Evolutionary conservation across 2,329 filamentous ascomycete genomes (phyloP).

Genomic region (Cryphonectria carpinicola): DNA sequence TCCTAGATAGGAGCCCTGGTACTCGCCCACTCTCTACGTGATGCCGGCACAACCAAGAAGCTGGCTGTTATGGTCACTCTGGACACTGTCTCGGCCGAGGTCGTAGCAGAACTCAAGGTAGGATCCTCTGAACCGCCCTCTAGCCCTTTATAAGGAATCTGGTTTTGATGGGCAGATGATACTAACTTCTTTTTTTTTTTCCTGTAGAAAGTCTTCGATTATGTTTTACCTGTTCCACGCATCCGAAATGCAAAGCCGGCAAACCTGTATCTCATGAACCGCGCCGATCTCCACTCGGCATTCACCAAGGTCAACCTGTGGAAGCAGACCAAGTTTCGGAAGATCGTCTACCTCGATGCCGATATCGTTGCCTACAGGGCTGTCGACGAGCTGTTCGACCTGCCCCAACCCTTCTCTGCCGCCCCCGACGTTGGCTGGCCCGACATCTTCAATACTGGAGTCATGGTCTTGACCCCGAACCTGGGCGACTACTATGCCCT

Average conservation of each 20-base stretch:
- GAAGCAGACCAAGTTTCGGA: conserved; percentile 86
- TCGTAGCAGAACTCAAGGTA: conserved; percentile 79
- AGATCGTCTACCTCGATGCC: conserved; percentile 92
- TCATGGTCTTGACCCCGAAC: conserved; percentile 89
- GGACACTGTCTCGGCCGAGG: conserved; percentile 75
- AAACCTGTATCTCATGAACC: conserved; percentile 91
- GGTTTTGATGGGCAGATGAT: conserved; percentile 24
- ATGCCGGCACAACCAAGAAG: conserved; percentile 85
- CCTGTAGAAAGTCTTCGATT: conserved; percentile 77
- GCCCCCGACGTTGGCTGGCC: conserved; percentile 98
- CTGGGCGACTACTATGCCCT: conserved; percentile 87
- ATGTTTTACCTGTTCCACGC: conserved; percentile 81
- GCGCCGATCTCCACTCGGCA: conserved; percentile 84
- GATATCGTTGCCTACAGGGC: conserved; percentile 90
- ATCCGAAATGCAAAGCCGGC: conserved; percentile 76
- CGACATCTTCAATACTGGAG: conserved; percentile 96
- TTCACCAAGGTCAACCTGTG: conserved; percentile 97
- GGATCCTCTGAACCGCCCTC: conserved; percentile 29
- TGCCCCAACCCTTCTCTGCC: conserved; percentile 64
- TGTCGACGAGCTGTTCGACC: conserved; percentile 87
- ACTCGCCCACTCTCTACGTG: conserved; percentile 89
- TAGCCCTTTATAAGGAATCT: not conserved
- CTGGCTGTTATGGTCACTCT: conserved; percentile 82
- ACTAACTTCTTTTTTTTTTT: conserved; percentile 31
- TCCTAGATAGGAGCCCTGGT: conserved; percentile 76